Evolutionary conservation across 169 alveolate genomes (phyloP).

Genomic region (Plasmodium knowlesi): DNA sequence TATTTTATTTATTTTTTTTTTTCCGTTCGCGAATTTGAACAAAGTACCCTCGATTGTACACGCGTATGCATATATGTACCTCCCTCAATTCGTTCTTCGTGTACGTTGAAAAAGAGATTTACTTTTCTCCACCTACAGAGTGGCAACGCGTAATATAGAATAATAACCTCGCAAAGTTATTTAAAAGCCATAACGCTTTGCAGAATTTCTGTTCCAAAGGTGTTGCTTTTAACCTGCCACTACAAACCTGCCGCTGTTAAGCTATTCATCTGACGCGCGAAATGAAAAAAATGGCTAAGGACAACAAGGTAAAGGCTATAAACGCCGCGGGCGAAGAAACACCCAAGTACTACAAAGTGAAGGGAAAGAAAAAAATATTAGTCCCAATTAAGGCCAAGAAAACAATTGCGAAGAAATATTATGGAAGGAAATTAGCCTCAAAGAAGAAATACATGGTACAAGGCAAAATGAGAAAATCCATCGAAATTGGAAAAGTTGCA

Average conservation of each 20-base stretch:
- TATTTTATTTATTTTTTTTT: not conserved
- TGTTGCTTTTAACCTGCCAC: not conserved
- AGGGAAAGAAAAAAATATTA: slow-evolving; percentile 31
- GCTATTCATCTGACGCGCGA: not conserved
- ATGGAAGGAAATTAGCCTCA: slow-evolving; percentile 78
- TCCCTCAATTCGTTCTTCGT: not conserved
- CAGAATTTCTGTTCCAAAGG: not conserved
- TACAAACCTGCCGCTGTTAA: not conserved
- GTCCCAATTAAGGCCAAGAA: slow-evolving; percentile 54
- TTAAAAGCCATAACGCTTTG: not conserved
- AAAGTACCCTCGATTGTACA: not conserved
- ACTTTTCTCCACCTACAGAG: not conserved
- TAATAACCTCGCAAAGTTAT: not conserved
- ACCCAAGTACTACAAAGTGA: slow-evolving; percentile 15
- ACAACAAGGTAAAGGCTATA: not conserved
- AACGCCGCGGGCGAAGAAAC: not conserved
- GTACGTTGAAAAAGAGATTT: not conserved
- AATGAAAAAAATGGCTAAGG: slow-evolving; percentile 23
- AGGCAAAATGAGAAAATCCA: slow-evolving; percentile 86
- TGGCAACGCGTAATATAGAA: not conserved
- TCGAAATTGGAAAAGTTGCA: slow-evolving; percentile 94
- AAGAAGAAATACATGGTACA: slow-evolving; percentile 78
- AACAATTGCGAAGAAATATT: slow-evolving; percentile 52
- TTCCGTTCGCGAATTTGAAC: slow-evolving; percentile 1
- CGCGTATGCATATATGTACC: not conserved